These are phyloP conservation scores for Cunninghamia lanceolata DNA, from an alignment of 75 land plant species.

Conservation along the genomic window DNA sequence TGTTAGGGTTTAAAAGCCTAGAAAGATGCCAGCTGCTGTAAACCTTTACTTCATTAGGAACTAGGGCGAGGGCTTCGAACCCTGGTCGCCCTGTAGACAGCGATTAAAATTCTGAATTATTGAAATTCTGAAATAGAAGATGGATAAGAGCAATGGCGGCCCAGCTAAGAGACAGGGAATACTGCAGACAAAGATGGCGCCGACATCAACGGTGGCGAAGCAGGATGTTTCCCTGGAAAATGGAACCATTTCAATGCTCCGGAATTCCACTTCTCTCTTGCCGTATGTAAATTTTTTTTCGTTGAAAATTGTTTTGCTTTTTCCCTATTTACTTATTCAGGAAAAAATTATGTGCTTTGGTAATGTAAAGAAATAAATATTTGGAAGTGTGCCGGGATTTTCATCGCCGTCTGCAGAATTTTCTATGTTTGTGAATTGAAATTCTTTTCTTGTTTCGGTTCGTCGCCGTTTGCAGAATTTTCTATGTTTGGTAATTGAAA, in stretches of 20 bases:
- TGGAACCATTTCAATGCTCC: background rate
- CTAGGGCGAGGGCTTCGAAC: background rate
- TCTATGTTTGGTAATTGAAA: too few species aligned
- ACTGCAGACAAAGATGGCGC: background rate
- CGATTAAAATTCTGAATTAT: too few species aligned
- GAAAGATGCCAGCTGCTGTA: background rate
- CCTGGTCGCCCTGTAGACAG: background rate
- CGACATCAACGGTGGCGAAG: constrained; percentile 1
- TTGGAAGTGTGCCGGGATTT: too few species aligned
- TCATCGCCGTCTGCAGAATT: background rate
- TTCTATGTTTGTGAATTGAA: too few species aligned
- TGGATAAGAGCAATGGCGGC: background rate
- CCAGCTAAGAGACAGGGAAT: background rate
- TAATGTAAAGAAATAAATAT: background rate
- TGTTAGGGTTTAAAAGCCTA: background rate
- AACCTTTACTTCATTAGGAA: background rate
- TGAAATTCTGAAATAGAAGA: background rate
- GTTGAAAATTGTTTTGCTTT: too few species aligned
- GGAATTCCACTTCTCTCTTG: background rate
- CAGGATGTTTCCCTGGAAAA: background rate
- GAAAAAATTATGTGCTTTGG: too few species aligned
- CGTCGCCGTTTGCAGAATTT: too few species aligned
- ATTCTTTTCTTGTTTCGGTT: too few species aligned
- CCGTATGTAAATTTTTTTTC: background rate
- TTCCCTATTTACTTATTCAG: background rate